A percentile compares a stretch with the other conserved stretches of the same genome.
Evolutionary conservation across 2,329 filamentous ascomycete species (phyloP).

Genomic region (Kalaharituber pfeilii): DNA sequence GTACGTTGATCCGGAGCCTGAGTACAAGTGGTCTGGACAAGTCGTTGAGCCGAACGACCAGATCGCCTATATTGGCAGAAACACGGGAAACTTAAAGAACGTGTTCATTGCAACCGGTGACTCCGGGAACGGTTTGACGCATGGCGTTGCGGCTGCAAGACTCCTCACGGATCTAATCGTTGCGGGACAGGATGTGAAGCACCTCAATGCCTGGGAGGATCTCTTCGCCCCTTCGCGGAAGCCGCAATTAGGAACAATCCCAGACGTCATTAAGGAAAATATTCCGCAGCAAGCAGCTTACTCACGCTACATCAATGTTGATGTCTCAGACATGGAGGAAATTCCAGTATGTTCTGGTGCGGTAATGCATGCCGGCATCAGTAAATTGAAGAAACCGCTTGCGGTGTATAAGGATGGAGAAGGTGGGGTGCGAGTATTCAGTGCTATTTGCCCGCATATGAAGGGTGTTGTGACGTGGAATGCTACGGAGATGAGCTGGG

Average conservation of each 20-base stretch:
- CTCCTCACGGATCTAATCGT: constrained; percentile 40
- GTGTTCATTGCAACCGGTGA: constrained; percentile 41
- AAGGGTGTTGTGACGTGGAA: too few species aligned
- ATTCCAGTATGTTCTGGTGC: too few species aligned
- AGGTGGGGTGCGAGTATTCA: too few species aligned
- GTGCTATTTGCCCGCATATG: too few species aligned
- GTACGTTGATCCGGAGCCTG: constrained; percentile 32
- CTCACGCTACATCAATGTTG: constrained; percentile 36
- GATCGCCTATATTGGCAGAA: constrained; percentile 40
- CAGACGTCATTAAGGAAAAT: constrained; percentile 29
- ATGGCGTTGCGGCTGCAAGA: constrained; percentile 36
- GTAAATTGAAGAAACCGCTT: too few species aligned
- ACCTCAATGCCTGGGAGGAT: constrained; percentile 35
- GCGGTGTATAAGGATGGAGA: too few species aligned
- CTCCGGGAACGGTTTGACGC: constrained; percentile 40
- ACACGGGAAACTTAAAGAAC: constrained; percentile 33
- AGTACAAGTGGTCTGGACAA: constrained; percentile 42
- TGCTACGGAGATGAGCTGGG: too few species aligned
- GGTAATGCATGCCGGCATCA: too few species aligned
- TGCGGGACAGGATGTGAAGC: too few species aligned
- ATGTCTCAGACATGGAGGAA: constrained; percentile 40
- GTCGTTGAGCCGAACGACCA: constrained; percentile 39
- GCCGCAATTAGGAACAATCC: constrained; percentile 31
- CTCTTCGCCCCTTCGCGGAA: constrained; percentile 38
- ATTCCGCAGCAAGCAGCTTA: constrained; percentile 40